Evolutionary conservation across 2,329 filamentous ascomycete genomes (phyloP).

Genomic region (Phaeosphaeriaceae sp.): DNA sequence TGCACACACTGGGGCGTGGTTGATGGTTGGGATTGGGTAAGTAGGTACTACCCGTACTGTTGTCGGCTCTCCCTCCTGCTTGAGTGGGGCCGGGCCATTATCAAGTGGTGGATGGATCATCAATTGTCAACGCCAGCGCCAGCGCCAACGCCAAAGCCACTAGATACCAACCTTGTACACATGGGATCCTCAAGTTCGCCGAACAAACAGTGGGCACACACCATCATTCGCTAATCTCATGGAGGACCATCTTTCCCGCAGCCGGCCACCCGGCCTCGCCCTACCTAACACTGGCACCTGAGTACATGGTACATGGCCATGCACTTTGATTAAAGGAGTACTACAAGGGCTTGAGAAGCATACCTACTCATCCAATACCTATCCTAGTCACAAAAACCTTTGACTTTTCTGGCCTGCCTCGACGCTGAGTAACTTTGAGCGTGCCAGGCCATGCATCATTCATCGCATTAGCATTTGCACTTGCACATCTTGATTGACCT

Average conservation of each 20-base stretch:
- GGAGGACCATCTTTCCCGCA: conserved; percentile 17
- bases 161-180: conserved; percentile 6
- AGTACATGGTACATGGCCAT: not conserved
- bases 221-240: not conserved
- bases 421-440: conserved; percentile 5
- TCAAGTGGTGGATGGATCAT: too few relatives aligned
- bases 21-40: too few relatives aligned
- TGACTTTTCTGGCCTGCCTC: too few relatives aligned
- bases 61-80: too few relatives aligned
- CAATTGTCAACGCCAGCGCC: conserved; percentile 14
- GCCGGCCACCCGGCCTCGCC: conserved; percentile 13
- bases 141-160: conserved; percentile 6
- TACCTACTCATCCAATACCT: too few relatives aligned
- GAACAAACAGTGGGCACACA: conserved; percentile 14
- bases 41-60: too few relatives aligned
- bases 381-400: too few relatives aligned
- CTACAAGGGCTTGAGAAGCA: too few relatives aligned
- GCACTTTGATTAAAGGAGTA: too few relatives aligned
- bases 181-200: conserved; percentile 29
- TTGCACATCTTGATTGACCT: not conserved
- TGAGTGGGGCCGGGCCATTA: too few relatives aligned
- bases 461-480: not conserved
- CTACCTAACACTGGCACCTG: conserved; percentile 16
- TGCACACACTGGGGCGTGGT: too few relatives aligned
- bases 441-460: not conserved